Evolutionary conservation across 1,139 yeast genomes (phyloP), one percentile per base, ranked within the genome.

Genomic region (Taphrina confusa): DNA sequence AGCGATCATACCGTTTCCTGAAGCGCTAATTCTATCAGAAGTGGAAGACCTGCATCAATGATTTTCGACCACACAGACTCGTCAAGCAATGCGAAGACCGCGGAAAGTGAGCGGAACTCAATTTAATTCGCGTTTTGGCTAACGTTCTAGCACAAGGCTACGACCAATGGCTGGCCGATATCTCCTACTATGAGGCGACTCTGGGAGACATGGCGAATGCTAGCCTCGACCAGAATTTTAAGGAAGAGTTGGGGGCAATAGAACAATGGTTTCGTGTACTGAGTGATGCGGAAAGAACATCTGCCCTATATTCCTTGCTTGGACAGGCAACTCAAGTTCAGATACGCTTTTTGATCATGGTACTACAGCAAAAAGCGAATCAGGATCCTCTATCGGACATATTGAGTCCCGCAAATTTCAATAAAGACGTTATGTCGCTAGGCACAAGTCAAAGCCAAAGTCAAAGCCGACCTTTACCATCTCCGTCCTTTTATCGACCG

Each of bases 241-340:
- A 67, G 56, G 67, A 69, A 33, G 73, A 72, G 62, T 65, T 71
- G 44, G 62, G 60, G 47, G 69, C 73, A 18, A 70, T 74, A 56
- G 76, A 74, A 64, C 69, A 71, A 57, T 74, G 76, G 76, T 74
- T 74, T 62, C 68, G 70, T 18, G 72, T 72, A 14, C 65, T 74
- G 40, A 64, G 69, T 30, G 74, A 69, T 31, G 73, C 73, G 5
- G 76, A 74, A 62, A 68, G 75, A 30, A 73, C 76, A 14, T 75
- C 76, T n/a, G 72, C 76, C 6, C 64, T 74, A 52, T 72, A 73
- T 57, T 67, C 76, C 1, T 65, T 74, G 42, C 66, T 74, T 31
- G 74, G 72, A 56, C 74, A 72, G 51, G 66, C 74, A 23, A 68
- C 72, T n/a, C 73, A 72, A 28, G 73, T 70, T n/a, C 76, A 73